Evolutionary conservation across 1,284 basidiomycete species (phyloP).

Genomic region (Apiotrichum laibachii): DNA sequence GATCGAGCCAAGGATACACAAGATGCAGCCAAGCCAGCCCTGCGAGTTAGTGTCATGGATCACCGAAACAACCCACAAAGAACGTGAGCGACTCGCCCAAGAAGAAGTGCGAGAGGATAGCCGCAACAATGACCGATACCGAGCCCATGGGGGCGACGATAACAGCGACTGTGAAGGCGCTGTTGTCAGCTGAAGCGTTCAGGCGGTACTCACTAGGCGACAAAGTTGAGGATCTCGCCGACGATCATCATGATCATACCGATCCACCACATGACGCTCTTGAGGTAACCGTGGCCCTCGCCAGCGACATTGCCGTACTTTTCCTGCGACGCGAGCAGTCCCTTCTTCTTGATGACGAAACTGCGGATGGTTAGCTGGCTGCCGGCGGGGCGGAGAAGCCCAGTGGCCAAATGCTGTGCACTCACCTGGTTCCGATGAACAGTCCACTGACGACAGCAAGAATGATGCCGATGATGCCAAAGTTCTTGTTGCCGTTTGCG

Average conservation of each 20-base stretch:
- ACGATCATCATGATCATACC: constrained; percentile 52
- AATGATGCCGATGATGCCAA: constrained; percentile 61
- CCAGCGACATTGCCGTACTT: constrained; percentile 65
- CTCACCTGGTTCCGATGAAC: constrained; percentile 85
- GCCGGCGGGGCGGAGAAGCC: background rate
- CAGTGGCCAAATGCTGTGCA: background rate
- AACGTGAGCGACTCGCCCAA: constrained; percentile 78
- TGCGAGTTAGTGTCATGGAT: constrained; percentile 17
- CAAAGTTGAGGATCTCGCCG: constrained; percentile 49
- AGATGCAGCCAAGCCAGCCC: constrained; percentile 86
- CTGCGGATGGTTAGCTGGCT: constrained; percentile 16
- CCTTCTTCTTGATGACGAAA: constrained; percentile 85
- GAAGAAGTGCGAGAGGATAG: constrained; percentile 87
- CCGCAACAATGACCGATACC: constrained; percentile 91
- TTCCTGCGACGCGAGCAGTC: constrained; percentile 58
- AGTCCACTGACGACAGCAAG: constrained; percentile 80
- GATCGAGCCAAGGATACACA: constrained; percentile 75
- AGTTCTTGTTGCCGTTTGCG: constrained; percentile 28
- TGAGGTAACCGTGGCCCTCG: constrained; percentile 92
- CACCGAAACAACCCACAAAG: constrained; percentile 23
- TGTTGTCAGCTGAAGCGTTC: constrained; percentile 15
- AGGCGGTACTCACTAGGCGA: constrained; percentile 46
- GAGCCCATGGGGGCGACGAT: constrained; percentile 75
- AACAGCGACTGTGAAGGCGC: constrained; percentile 43
- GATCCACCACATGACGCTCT: constrained; percentile 75